Conservation (phyloP, 306 rosid genomes). For the Trifolium repens region DNA sequence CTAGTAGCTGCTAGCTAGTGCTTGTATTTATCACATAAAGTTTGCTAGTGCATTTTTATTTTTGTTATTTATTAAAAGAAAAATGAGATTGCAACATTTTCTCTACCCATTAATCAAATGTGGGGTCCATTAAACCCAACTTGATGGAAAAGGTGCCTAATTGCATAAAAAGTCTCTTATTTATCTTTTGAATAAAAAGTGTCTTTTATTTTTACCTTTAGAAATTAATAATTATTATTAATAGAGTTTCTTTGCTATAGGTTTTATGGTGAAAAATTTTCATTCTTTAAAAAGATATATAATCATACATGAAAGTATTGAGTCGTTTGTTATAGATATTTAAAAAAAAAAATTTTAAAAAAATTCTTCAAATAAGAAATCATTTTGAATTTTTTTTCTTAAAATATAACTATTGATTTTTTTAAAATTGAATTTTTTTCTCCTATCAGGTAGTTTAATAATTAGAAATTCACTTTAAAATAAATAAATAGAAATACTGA, state of each 20-base stretch:
- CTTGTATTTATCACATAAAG: constrained; percentile 69
- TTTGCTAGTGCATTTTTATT: constrained; percentile 49
- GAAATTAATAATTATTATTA: neutral
- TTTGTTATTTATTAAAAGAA: constrained; percentile 41
- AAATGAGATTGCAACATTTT: constrained; percentile 27
- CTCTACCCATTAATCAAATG: constrained; percentile 38
- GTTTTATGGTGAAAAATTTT: too few species aligned
- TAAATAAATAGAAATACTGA: too few species aligned
- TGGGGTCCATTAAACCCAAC: constrained; percentile 57
- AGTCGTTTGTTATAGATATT: too few species aligned
- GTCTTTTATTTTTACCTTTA: constrained; percentile 25
- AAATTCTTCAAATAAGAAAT: too few species aligned
- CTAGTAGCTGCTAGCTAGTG: constrained; percentile 69
- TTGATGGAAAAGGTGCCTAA: constrained; percentile 65
- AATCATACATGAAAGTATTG: too few species aligned
- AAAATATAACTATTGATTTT: too few species aligned
- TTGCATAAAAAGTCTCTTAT: constrained; percentile 38
- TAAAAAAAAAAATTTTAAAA: too few species aligned
- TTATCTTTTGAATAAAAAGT: constrained; percentile 41
- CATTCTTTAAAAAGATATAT: too few species aligned
- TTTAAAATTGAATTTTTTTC: too few species aligned
- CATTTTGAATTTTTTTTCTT: too few species aligned
- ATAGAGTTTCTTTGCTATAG: neutral
- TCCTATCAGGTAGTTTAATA: too few species aligned
- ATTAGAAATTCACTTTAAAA: too few species aligned